phyloP scores from a whole-genome alignment of 192 early-diverging fungal species.

The Backusella westeae region DNA sequence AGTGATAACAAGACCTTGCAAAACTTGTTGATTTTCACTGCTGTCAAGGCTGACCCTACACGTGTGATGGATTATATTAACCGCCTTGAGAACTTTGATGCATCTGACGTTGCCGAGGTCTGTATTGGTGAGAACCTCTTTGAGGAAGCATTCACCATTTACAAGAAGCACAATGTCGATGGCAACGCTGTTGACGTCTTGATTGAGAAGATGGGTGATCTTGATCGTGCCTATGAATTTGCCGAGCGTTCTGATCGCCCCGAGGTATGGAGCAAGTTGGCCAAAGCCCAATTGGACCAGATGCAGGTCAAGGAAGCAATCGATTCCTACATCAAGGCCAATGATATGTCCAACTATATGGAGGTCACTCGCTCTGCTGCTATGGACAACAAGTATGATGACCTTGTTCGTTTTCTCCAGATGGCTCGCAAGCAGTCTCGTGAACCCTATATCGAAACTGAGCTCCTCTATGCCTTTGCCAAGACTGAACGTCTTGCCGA shows the following conservation, averaged over 20 bases:
- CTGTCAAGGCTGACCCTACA: constrained; percentile 90
- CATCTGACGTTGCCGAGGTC: constrained; percentile 95
- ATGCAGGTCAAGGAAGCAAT: constrained; percentile 94
- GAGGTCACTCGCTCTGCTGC: constrained; percentile 86
- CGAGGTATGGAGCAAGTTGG: constrained; percentile 95
- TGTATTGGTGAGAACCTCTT: constrained; percentile 84
- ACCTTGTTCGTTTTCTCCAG: constrained; percentile 90
- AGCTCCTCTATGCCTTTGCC: constrained; percentile 94
- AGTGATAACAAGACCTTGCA: constrained; percentile 96
- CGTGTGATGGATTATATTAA: constrained; percentile 96
- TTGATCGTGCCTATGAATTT: constrained; percentile 96
- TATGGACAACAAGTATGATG: constrained; percentile 88
- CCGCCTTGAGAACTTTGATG: constrained; percentile 96
- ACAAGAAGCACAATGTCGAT: constrained; percentile 92
- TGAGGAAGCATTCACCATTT: constrained; percentile 98
- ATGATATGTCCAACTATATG: constrained; percentile 83
- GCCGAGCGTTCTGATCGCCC: constrained; percentile 89
- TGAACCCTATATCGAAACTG: constrained; percentile 94
- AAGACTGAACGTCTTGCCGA: constrained; percentile 91
- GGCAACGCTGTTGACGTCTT: constrained; percentile 87
- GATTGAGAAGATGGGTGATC: constrained; percentile 87
- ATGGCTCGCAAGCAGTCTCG: constrained; percentile 95
- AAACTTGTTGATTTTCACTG: constrained; percentile 97
- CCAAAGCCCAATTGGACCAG: constrained; percentile 90
- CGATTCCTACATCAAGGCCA: constrained; percentile 94